Base-by-base conservation (phyloP, 495 filamentous ascomycete species). In the Xylaria grammica region DNA sequence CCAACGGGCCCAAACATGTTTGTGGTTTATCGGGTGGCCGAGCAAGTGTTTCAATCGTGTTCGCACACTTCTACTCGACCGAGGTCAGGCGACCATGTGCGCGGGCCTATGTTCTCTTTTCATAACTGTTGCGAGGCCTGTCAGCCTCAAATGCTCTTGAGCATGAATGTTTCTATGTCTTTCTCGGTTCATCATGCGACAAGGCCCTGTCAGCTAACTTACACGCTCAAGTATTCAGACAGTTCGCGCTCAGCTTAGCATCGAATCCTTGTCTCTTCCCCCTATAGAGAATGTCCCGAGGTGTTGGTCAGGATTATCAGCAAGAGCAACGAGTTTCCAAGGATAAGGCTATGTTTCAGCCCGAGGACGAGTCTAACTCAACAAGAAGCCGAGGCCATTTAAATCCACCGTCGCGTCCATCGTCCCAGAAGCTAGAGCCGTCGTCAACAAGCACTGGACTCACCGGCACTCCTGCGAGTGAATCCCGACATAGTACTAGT, bases 351-450 rank as follows among this genome's bases (percentile, higher is more conserved):
- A 71, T 65, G 51, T 57, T 78, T 24, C 63, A 72, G 29, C 74
- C 77, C 22, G 81, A 83, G 45, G 79, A 81, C 44, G 77, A 72
- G 42, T 67, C 74, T 13, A 62, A 69, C 29, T 67, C 83, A 8
- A 87, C 86, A 76, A 90, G 87, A 73, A 80, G 82, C 24, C 82
- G 85, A 56, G 82, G 85, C 30, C 79, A 88, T 22, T 71, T 86
- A 19, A 82, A 84, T 68, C 84, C 90, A 62, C 85, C 88, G 24
- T 91, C 89, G 57, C 83, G 89, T 75, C 85, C 87, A 19, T 90
- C 90, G 4, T 89, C 90, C 40, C 88, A 88, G 51, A 87, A 87
- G 65, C 80, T 85, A 67, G 85, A 90, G 67, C 79, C 85, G 38
- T 87, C 84, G 1, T 76, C 84, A 42, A 88, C 86, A 51, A 81